Conservation (phyloP, 768 basidiomycete species). For the Ephemerocybe angulata region DNA sequence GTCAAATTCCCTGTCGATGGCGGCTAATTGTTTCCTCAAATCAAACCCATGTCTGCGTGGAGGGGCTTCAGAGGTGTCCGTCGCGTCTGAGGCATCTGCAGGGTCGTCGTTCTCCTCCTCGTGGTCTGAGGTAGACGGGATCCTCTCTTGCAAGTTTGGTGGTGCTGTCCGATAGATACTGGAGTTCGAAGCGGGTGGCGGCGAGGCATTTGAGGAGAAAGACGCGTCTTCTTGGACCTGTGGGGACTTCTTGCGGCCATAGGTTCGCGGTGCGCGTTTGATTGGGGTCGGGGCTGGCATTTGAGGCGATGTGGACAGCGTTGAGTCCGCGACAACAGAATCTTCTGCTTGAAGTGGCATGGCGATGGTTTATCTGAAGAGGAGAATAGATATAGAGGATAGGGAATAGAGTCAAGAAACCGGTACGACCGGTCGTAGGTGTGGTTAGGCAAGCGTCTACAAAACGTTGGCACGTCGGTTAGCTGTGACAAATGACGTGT, state of each 20-base stretch:
- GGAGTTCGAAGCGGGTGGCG: conserved; percentile 20
- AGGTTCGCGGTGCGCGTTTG: conserved; percentile 40
- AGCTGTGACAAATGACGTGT: conserved; percentile 20
- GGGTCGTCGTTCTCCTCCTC: conserved; percentile 9
- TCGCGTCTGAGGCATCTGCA: conserved; percentile 19
- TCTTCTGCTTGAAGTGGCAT: conserved; percentile 35
- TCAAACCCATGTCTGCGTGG: no score
- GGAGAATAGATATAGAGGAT: background rate
- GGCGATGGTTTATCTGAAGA: background rate
- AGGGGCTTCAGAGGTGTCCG: conserved; percentile 22
- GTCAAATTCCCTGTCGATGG: conserved; percentile 37
- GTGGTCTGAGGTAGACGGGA: conserved; percentile 31
- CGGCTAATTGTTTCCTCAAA: conserved; percentile 43
- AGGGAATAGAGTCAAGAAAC: background rate
- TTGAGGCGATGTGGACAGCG: conserved; percentile 29
- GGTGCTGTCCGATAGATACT: conserved; percentile 35
- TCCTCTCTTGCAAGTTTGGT: conserved; percentile 15
- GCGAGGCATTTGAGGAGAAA: conserved; percentile 14
- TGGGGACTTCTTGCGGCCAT: conserved; percentile 32
- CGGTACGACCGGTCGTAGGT: no score
- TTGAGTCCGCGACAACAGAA: conserved; percentile 38
- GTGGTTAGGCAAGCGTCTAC: no score
- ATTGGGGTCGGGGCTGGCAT: conserved; percentile 19
- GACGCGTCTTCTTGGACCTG: conserved; percentile 20
- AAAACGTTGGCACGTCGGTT: no score